Percentiles rank a stretch among this genome's conserved stretches.
Evolutionary conservation across 495 filamentous ascomycete species (phyloP).

Genomic region (Pyrenopolyporus hunteri): DNA sequence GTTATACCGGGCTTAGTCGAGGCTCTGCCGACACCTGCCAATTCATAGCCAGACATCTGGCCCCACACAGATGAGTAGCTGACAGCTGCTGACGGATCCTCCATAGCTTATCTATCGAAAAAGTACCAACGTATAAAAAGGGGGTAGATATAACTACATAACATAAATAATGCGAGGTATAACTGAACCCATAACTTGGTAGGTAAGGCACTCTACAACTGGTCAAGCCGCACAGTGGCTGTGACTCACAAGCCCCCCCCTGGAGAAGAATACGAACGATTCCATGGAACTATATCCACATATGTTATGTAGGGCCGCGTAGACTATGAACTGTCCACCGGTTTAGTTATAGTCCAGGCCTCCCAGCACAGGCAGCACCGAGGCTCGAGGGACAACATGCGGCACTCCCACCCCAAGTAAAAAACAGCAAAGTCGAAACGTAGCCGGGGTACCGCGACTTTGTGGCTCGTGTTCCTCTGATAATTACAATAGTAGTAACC

Average conservation of each 20-base stretch:
- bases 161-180: constrained; percentile 1
- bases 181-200: not conserved
- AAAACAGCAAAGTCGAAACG: constrained; percentile 6
- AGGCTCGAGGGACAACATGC: constrained; percentile 14
- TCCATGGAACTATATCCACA: constrained; percentile 23
- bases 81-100: constrained; percentile 18
- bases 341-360: not conserved
- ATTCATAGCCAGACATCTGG: constrained; percentile 25
- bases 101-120: not conserved
- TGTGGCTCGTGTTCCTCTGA: constrained; percentile 28
- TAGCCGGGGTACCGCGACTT: constrained; percentile 8
- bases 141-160: constrained; percentile 23
- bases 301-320: constrained; percentile 29
- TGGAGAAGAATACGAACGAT: constrained; percentile 21
- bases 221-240: too few species aligned
- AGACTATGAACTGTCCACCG: constrained; percentile 15
- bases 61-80: constrained; percentile 22
- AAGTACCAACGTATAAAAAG: constrained; percentile 8
- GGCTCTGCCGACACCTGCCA: constrained; percentile 24
- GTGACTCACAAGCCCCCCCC: not conserved
- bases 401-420: not conserved
- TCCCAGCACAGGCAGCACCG: constrained; percentile 6
- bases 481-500: constrained; percentile 22
- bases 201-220: too few species aligned
- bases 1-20: constrained; percentile 9